Conservation (phyloP, 495 filamentous ascomycete species). For the Aspergillus saccharolyticus region DNA sequence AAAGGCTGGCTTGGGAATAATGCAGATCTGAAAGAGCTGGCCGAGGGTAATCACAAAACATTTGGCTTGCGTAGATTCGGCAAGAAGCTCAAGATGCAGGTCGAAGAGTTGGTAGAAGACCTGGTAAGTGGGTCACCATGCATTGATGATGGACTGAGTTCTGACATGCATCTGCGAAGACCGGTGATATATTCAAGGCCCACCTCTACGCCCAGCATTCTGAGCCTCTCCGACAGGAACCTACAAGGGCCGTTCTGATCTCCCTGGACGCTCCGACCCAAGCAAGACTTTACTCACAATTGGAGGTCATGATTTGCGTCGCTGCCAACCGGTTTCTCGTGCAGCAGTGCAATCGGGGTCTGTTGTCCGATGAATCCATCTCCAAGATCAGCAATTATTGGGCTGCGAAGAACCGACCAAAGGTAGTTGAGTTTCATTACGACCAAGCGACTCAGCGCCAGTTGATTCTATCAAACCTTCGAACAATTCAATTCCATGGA, state of each 20-base stretch:
- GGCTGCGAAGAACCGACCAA: conserved; percentile 47
- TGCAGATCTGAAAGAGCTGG: conserved; percentile 24
- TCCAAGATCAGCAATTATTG: conserved; percentile 41
- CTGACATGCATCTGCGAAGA: conserved; percentile 13
- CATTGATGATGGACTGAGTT: neutral
- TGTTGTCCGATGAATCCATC: conserved; percentile 44
- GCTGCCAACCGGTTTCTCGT: conserved; percentile 49
- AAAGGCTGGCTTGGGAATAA: conserved; percentile 47
- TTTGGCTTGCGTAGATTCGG: conserved; percentile 34
- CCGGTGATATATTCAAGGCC: conserved; percentile 19
- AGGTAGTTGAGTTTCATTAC: conserved; percentile 52
- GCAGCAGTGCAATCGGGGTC: conserved; percentile 41
- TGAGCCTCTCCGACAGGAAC: conserved; percentile 10
- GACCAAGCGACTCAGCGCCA: conserved; percentile 53
- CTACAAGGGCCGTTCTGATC: conserved; percentile 30
- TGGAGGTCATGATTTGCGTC: conserved; percentile 51
- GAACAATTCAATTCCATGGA: conserved; percentile 46
- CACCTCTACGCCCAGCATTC: conserved; percentile 12
- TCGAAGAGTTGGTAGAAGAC: conserved; percentile 42
- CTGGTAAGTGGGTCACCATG: conserved; percentile 30
- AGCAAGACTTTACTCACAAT: conserved; percentile 48
- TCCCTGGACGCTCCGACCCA: conserved; percentile 43
- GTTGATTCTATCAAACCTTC: conserved; percentile 46
- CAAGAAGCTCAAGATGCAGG: conserved; percentile 45
- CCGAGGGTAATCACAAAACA: conserved; percentile 27